Evolutionary conservation across 495 filamentous ascomycete genomes (phyloP), one percentile per base, ranked within the genome.

Genomic region (Echria macrotheca): DNA sequence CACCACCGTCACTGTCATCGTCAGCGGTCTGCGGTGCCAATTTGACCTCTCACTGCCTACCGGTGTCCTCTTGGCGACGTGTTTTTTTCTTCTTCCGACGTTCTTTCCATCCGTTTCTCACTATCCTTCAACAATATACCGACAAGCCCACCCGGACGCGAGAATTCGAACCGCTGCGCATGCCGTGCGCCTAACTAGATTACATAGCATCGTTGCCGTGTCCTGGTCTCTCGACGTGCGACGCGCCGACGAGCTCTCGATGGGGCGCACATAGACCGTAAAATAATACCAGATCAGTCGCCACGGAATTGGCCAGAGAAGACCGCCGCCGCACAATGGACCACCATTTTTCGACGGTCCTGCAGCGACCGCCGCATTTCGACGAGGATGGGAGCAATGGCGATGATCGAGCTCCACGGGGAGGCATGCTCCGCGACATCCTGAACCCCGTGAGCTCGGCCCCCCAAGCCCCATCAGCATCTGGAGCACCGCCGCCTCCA

Each of bases 301-400:
- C n/a, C n/a, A n/a, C 40, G 55, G 52, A 44, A 58, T 31, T 36
- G 32, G 52, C 49, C 25, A n/a, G 19, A n/a, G 26, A 47, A 23
- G 39, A 33, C 26, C 38, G 52, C 23, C 48, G 46, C 29, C 12
- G 10, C 28, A 56, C 28, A 14, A 70, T 70, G 68, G 69, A 72
- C 46, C 61, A 64, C 39, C n/a, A n/a, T n/a, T 76, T 72, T 58
- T 70, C 72, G 55, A 72, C 66, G 11, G 68, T 73, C 56, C 61
- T 74, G 60, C 69, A 72, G 56, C 65, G 66, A 18, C 60, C 68
- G 40, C 56, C 65, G 50, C 61, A 65, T 55, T 65, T 67, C 39
- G 63, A 68, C 55, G 64, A 62, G 55, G 67, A 70, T 39, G 56
- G 63, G 26, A 67, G 62, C 29, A 61, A 54, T 39, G 52, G 53